Base-by-base conservation (phyloP, 805 yeast species). In the Starmera caribaea region DNA sequence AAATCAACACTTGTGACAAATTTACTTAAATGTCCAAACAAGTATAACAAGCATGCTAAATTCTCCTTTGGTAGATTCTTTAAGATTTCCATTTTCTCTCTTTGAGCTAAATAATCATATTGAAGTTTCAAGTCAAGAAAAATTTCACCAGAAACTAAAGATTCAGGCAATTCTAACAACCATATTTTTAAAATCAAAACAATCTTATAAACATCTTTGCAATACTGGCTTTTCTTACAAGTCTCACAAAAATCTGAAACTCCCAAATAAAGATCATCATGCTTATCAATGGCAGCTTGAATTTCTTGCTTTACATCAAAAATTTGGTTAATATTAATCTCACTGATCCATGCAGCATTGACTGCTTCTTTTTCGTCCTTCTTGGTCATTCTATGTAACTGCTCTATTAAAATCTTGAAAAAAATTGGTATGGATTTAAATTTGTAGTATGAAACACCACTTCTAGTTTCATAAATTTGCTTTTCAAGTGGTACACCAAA, bases 131-230 rank as follows among this genome's bases (percentile, higher is more conserved):
- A 21, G 6, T 21, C 26, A 21, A 9, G 9, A 21, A 21, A 21
- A 21, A 21, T 21, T 21, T 21, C 26, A 21, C 26, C 26, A 21
- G 9, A 7, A 7, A 21, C 26, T 9, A 21, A 21, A 7, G 26
- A 69, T 46, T 76, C 81, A 0, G 82, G 82, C 31, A 77, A 54
- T 48, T 78, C 84, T 56, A 77, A 57, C 28, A 78, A 61, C 64
- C 75, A 76, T 28, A 73, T 51, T 48, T 76, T 76, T 42, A 76
- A 57, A 15, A 74, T 60, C 39, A 69, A 66, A 5, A 61, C 39
- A 41, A 63, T 48, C 30, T 50, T 55, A 8, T 33, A 37, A 1
- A 44, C 16, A 3, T 37, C 26, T 27, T 38, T 16, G 16, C 34
- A n/a, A 30, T 21, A 21, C 26, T 21, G 26, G 8, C 26, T 21